A percentile compares a stretch with the other conserved stretches of the same genome.
These are phyloP conservation scores for Penicillium atrosanguineum DNA, from an alignment of 495 filamentous ascomycete genomes.

Conservation along the genomic window DNA sequence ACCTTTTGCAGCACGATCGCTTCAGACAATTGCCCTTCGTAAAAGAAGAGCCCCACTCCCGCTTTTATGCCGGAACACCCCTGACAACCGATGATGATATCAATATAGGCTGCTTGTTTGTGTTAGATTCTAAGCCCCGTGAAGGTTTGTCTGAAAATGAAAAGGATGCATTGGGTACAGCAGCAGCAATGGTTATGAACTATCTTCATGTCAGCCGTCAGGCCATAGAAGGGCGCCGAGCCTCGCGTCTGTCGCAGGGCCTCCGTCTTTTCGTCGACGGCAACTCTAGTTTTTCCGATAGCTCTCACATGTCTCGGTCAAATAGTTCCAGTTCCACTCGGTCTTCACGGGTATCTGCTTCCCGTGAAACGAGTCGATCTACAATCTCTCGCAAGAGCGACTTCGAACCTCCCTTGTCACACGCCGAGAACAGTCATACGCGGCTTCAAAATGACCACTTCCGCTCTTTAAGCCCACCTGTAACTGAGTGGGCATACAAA, in stretches of 20 bases:
- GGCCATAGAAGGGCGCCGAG: conserved; percentile 54
- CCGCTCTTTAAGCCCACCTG: neutral
- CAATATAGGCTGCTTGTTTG: conserved; percentile 67
- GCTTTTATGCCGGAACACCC: conserved; percentile 48
- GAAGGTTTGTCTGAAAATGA: conserved; percentile 29
- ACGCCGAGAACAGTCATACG: neutral
- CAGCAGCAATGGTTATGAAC: conserved; percentile 58
- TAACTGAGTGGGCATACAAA: neutral
- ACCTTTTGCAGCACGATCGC: conserved; percentile 39
- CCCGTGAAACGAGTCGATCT: neutral
- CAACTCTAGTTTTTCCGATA: conserved; percentile 31
- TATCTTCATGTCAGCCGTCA: conserved; percentile 59
- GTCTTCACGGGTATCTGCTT: neutral
- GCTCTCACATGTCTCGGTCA: conserved; percentile 1
- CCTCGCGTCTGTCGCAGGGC: conserved; percentile 55
- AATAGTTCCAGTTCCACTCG: neutral
- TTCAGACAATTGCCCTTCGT: conserved; percentile 45
- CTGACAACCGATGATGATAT: conserved; percentile 65
- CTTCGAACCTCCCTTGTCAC: neutral
- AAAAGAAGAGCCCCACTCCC: conserved; percentile 35
- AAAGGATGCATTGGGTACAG: conserved; percentile 35
- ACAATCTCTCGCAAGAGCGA: neutral
- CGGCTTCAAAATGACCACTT: neutral
- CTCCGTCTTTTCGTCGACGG: conserved; percentile 63
- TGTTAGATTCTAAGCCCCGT: conserved; percentile 52